phyloP scores from a whole-genome alignment of 2,329 filamentous ascomycete genomes.

The Aspergillus fumigatiaffinis region DNA sequence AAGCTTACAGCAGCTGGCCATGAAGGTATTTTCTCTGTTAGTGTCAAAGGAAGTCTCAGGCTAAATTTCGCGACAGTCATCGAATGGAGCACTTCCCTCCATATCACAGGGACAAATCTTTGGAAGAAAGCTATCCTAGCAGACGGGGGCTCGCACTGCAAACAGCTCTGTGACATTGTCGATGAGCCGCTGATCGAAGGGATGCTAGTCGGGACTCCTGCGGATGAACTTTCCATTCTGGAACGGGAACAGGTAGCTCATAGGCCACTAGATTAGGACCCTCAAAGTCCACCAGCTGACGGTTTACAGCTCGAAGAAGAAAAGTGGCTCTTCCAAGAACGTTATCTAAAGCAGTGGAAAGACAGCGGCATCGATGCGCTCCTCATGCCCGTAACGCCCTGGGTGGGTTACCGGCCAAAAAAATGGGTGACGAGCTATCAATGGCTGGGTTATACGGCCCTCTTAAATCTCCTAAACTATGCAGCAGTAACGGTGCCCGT shows the following conservation, averaged over 20 bases:
- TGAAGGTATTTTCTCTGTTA: slow-evolving; percentile 30
- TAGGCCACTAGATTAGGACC: not conserved
- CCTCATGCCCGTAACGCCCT: slow-evolving; percentile 25
- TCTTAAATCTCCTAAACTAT: slow-evolving; percentile 36
- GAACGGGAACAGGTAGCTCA: slow-evolving; percentile 19
- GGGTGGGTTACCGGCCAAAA: slow-evolving; percentile 26
- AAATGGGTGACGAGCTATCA: slow-evolving; percentile 28
- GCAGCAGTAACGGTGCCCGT: slow-evolving; percentile 38
- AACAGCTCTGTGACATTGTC: slow-evolving; percentile 21
- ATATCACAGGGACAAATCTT: slow-evolving; percentile 20
- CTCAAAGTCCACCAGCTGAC: not conserved
- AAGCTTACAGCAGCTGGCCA: slow-evolving; percentile 55
- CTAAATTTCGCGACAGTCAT: slow-evolving; percentile 15
- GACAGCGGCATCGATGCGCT: slow-evolving; percentile 27
- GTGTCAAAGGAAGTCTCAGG: not conserved
- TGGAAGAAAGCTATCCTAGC: slow-evolving; percentile 28
- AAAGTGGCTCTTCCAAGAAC: slow-evolving; percentile 16
- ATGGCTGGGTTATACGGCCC: slow-evolving; percentile 33
- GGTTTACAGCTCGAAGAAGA: slow-evolving; percentile 15
- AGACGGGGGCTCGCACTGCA: slow-evolving; percentile 28
- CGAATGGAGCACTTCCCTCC: slow-evolving; percentile 28
- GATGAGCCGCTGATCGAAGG: slow-evolving; percentile 29
- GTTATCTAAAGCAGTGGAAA: slow-evolving; percentile 23
- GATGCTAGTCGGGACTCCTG: slow-evolving; percentile 29
- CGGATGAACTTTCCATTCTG: slow-evolving; percentile 16